Evolutionary conservation across 805 yeast species (phyloP), one percentile per base, ranked within the genome.

Genomic region (Sugiyamaella smithiae): DNA sequence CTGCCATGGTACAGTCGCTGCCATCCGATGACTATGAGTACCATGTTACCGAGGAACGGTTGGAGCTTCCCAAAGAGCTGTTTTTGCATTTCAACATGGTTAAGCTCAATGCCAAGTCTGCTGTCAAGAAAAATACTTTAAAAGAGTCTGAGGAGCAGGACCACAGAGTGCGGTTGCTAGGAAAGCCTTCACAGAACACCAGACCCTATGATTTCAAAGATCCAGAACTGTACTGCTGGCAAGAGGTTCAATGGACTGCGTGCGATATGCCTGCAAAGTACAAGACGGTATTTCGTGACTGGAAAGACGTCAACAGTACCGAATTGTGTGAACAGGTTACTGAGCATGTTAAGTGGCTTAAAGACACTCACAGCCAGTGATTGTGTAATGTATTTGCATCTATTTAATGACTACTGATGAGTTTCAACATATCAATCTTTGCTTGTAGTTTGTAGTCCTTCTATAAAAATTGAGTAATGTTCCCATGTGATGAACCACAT

Each of bases 1-100:
- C 82, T 7, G 87, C 85, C 1, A 85, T 86, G 88, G 83, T 84
- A 5, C 95, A 87, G 63, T 78, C 71, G 52, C 80, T 83, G 59
- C 88, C 90, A 3, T 64, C 72, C 11, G 75, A 75, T 38, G 95
- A 86, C 63, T 79, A 70, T 44, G 56, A 55, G 38, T 26, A 36
- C 26, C 25, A 46, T 16, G 46, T 49, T 4, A 41, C 50, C 2
- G 47, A 43, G 14, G 33, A 35, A 24, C 28, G 51, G n/a, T 46
- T 47, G 3, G 33, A 35, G 11, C 7, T 8, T 7, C 47, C 53
- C n/a, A 31, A 45, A 12, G 16, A 22, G 14, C 57, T 81, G 49
- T 82, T 83, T 55, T 74, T 82, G 43, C 88, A 83, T 60, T 79
- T 85, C 25, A 82, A 83, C 60, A 77, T 74, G 66, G 87, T 87